Evolutionary conservation across 306 rosid species (phyloP).

Genomic region (Datisca glomerata): DNA sequence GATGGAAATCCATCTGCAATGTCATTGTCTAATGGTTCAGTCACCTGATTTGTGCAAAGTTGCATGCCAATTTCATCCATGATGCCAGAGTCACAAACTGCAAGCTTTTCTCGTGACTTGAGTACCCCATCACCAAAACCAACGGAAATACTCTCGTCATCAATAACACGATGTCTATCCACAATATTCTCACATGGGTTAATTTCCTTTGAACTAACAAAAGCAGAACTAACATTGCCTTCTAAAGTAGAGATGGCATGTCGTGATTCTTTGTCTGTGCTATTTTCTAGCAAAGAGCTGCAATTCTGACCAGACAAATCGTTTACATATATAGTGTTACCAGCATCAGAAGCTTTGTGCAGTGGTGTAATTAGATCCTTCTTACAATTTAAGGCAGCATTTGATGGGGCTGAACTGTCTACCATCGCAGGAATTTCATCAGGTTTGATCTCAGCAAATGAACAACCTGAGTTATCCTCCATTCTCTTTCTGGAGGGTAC

Average conservation of each 20-base stretch:
- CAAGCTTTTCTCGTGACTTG: conserved; percentile 18
- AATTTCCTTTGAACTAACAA: conserved; percentile 20
- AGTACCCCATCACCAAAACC: conserved; percentile 18
- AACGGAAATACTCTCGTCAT: conserved; percentile 12
- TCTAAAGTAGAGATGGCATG: conserved; percentile 16
- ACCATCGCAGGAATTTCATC: conserved; percentile 20
- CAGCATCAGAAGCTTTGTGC: too few species aligned
- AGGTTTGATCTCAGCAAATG: conserved; percentile 14
- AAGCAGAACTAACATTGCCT: conserved; percentile 19
- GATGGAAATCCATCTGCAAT: conserved; percentile 21
- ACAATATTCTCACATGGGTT: conserved; percentile 17
- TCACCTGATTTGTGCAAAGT: conserved; percentile 17
- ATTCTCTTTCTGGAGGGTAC: conserved; percentile 20
- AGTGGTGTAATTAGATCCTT: conserved; percentile 13
- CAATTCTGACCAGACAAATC: too few species aligned
- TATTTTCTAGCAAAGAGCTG: conserved; percentile 18
- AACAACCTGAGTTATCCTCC: conserved; percentile 23
- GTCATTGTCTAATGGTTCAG: conserved; percentile 15
- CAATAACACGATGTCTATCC: conserved; percentile 16
- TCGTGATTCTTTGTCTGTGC: conserved; percentile 22
- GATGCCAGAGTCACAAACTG: conserved; percentile 21
- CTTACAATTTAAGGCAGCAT: conserved; percentile 14
- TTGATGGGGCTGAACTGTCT: conserved; percentile 22
- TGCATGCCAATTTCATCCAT: conserved; percentile 17
- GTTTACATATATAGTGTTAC: too few species aligned